Evolutionary conservation across 768 basidiomycete genomes (phyloP).

Genomic region (Rhodosporidiobolus odoratus): DNA sequence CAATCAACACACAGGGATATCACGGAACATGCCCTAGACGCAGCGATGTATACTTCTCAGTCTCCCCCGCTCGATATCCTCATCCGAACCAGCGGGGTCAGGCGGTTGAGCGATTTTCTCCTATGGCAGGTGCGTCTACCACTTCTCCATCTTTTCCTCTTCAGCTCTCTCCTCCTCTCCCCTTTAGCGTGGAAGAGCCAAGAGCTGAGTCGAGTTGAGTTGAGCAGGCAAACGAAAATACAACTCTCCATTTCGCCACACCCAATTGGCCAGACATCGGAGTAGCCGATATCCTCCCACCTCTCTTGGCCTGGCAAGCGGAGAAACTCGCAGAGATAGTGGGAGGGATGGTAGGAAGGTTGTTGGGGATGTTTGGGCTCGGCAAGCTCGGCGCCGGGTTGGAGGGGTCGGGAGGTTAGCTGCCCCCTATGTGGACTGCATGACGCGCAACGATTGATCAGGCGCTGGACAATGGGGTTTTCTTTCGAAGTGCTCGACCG

Average conservation of each 20-base stretch:
- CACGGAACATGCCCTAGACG: constrained; percentile 63
- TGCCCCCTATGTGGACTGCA: no score
- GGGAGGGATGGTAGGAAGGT: background rate
- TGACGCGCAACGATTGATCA: no score
- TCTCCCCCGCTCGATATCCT: constrained; percentile 70
- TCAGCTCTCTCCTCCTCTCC: background rate
- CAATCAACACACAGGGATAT: constrained; percentile 56
- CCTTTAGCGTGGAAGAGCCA: background rate
- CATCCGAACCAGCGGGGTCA: constrained; percentile 85
- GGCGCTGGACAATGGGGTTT: no score
- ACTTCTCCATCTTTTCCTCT: background rate
- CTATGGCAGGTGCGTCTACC: constrained; percentile 76
- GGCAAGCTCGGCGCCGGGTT: no score
- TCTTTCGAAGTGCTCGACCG: no score
- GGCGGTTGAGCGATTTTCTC: constrained; percentile 78
- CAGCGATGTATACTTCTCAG: constrained; percentile 60
- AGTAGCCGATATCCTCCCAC: constrained; percentile 74
- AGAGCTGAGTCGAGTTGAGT: background rate
- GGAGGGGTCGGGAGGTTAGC: no score
- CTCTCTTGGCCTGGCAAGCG: constrained; percentile 76
- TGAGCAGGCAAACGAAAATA: constrained; percentile 66
- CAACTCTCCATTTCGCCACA: constrained; percentile 77
- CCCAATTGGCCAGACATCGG: constrained; percentile 94
- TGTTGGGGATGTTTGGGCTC: background rate
- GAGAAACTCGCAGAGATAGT: constrained; percentile 22